Percentiles rank a stretch among this genome's conserved stretches.
Conservation (phyloP, 1,139 yeast species). For the Blastobotrys buckinghamii region DNA sequence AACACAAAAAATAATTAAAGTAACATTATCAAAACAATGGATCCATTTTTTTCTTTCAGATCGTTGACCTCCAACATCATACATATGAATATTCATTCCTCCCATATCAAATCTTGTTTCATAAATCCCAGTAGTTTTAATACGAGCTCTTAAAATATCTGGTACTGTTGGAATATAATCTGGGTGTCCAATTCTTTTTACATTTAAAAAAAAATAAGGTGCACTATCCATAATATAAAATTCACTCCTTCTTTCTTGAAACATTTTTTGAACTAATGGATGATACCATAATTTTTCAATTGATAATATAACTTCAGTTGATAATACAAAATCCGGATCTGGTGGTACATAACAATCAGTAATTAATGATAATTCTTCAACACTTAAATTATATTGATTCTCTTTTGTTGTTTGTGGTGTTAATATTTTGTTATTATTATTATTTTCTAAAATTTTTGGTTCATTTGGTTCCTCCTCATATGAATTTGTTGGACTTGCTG, state of each 20-base stretch:
- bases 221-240: constrained; percentile 89
- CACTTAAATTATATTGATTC: constrained; percentile 7
- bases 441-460: not conserved
- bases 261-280: constrained; percentile 52
- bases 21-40: constrained; percentile 89
- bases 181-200: constrained; percentile 54
- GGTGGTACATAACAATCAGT: constrained; percentile 25
- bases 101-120: constrained; percentile 79
- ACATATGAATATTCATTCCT: constrained; percentile 69
- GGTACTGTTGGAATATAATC: constrained; percentile 66
- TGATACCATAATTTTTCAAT: constrained; percentile 46
- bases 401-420: not conserved
- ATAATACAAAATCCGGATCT: constrained; percentile 29
- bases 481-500: not conserved
- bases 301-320: constrained; percentile 25
- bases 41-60: constrained; percentile 94
- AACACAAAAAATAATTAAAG: constrained; percentile 83
- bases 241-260: constrained; percentile 58
- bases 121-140: constrained; percentile 88
- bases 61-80: constrained; percentile 92
- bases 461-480: not conserved
- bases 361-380: constrained; percentile 23
- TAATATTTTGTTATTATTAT: not conserved
- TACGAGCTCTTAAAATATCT: constrained; percentile 81
- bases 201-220: constrained; percentile 64